Base-by-base conservation (phyloP, 108 stramenopile species). In the Hondaea fermentalgiana region DNA sequence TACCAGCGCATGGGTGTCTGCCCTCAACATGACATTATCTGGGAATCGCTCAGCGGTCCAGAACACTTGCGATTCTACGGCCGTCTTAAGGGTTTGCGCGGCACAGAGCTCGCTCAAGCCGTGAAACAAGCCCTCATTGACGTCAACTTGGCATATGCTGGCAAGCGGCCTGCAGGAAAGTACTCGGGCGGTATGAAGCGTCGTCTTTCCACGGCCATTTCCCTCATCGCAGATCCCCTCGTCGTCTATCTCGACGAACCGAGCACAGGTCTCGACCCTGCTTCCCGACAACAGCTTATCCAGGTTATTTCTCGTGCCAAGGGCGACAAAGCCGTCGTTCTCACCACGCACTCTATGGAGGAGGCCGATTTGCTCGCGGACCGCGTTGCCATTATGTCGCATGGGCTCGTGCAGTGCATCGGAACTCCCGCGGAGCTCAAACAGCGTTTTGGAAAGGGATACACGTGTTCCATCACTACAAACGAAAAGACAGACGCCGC, bases 291-390 rank as follows among this genome's bases (percentile, higher is more conserved):
- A 16, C 58, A 53, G 47, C 92, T 91, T 29, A 94, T 94, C 94
- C 72, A 92, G 43, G 88, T 95, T 23, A 72, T 95, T 3, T 87
- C 88, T 43, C 42, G 23, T 21, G 59, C 87, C 12, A 72, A 59
- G 44, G 51, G 44, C 2, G 88, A 95, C 58, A 90, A 97, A 10
- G 94, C 95, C 72, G 96, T 98, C 87, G 91, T 99, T 43, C 91
- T 99, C 12, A 97, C 99, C 6, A 98, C 98, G 57, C 99, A 99
- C 88, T 98, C 97, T 89, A 98, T 98, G 98, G 98, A 98, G 90
- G 99, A 99, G 91, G 97, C 97, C 72, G 98, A 99, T 72, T 95
- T 97, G 1, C 91, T 99, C 19, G 98, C 98, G 72, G 98, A 98
- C 53, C 93, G 98, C 44, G 97, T 99, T 60, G 97, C 95, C 42